Percentiles rank a stretch among this genome's conserved stretches.
phyloP scores from a whole-genome alignment of 495 filamentous ascomycete genomes.

The Lasiosphaeria ovina region DNA sequence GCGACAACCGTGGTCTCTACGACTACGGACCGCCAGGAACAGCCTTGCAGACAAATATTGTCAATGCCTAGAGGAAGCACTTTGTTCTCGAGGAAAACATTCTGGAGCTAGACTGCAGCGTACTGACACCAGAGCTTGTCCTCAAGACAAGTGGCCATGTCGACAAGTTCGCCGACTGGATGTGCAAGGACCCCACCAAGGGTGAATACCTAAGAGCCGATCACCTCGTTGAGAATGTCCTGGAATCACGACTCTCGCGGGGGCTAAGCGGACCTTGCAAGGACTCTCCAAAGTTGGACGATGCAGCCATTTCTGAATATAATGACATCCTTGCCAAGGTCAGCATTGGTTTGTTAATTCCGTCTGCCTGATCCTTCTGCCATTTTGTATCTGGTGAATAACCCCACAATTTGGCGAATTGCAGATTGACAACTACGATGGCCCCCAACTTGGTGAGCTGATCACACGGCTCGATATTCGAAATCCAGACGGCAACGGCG shows the following conservation, averaged over 20 bases:
- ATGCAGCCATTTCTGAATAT: conserved; percentile 63
- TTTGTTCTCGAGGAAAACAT: conserved; percentile 81
- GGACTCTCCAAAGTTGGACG: conserved; percentile 60
- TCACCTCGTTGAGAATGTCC: conserved; percentile 50
- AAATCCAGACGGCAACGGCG: conserved; percentile 1
- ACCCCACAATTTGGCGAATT: neutral
- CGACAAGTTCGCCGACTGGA: conserved; percentile 87
- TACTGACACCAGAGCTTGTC: conserved; percentile 68
- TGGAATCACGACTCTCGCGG: conserved; percentile 40
- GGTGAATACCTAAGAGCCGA: conserved; percentile 52
- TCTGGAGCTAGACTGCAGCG: conserved; percentile 75
- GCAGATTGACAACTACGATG: conserved; percentile 65
- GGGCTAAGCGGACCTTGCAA: conserved; percentile 42
- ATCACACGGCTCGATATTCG: conserved; percentile 4
- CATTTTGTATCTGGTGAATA: neutral
- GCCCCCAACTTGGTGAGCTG: conserved; percentile 20
- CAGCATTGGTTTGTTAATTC: neutral
- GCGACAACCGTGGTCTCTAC: conserved; percentile 67
- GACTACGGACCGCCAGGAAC: conserved; percentile 70
- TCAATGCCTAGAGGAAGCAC: conserved; percentile 83
- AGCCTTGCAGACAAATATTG: conserved; percentile 61
- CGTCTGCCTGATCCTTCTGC: neutral
- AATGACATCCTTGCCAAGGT: conserved; percentile 65
- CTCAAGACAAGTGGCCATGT: conserved; percentile 93
- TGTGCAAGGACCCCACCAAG: conserved; percentile 53